These are phyloP conservation scores for Trypanosoma congolense DNA, from an alignment of 208 protist species.

Conservation along the genomic window DNA sequence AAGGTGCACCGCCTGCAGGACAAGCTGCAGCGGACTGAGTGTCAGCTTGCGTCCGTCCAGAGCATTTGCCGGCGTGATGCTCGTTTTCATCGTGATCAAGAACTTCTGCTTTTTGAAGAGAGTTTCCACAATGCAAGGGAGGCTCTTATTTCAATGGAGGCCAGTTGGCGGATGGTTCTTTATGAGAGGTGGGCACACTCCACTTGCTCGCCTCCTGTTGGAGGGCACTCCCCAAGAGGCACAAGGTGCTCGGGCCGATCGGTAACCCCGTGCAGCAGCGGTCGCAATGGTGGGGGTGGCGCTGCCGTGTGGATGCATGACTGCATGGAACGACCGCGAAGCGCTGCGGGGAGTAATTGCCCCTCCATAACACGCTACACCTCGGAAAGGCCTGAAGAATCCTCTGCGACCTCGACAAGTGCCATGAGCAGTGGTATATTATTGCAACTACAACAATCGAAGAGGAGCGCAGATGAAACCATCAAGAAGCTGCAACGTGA, in stretches of 20 bases:
- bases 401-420: background rate
- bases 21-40: slow-evolving; percentile 17
- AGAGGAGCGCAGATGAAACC: slow-evolving; percentile 20
- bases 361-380: slow-evolving; percentile 18
- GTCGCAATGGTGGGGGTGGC: background rate
- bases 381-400: background rate
- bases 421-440: slow-evolving; percentile 16
- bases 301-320: background rate
- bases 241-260: background rate
- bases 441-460: slow-evolving; percentile 21
- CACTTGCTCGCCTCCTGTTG: background rate
- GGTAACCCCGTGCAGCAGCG: background rate
- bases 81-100: slow-evolving; percentile 16
- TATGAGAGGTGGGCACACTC: background rate
- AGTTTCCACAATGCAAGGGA: slow-evolving; percentile 19
- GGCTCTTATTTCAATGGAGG: slow-evolving; percentile 19
- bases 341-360: background rate
- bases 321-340: background rate
- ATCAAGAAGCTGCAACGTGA: background rate
- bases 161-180: slow-evolving; percentile 7
- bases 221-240: background rate
- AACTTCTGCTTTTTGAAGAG: slow-evolving; percentile 15
- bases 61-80: slow-evolving; percentile 20
- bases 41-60: slow-evolving; percentile 21
- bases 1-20: slow-evolving; percentile 17